Base-by-base conservation (phyloP, 495 filamentous ascomycete species). In the Hypoxylon intermedium region DNA sequence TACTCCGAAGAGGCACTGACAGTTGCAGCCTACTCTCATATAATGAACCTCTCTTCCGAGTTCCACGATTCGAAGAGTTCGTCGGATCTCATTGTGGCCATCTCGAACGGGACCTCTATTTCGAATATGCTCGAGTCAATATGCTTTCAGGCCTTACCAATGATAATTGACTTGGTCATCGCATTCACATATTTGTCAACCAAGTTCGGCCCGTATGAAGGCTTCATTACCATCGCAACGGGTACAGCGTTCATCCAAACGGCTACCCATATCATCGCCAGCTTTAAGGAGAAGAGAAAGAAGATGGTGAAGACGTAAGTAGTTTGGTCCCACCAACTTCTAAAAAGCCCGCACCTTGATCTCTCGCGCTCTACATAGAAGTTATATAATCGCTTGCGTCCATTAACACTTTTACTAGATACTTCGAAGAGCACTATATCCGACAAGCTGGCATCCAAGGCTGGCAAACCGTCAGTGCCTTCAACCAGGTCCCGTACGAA, bases 31-130 rank as follows among this genome's bases (percentile, higher is more conserved):
- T 92, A 90, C 67, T 82, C 85, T 37, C 89, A 93, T 58, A 79
- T 93, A 19, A 89, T 93, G 83, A 82, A 79, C 46, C 79, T 94
- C 19, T 91, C 88, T 0, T 87, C 86, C 56, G 89, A 93, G 63
- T 93, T 92, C 56, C 89, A 94, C 67, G 87, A 86, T 55, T 81
- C 81, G 46, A 92, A 91, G 74, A 83, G 83, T 50, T 87, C 85
- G 3, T 89, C 85, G 5, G 87, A 92, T 63, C 77, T 93, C 28
- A 84, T 83, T 58, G 79, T 84, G 60, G 83, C 89, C 2, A 83
- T 93, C 23, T 77, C 78, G 23, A 85, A 87, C 59, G 90, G 87
- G 5, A 71, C 78, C 21, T 82, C 83, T 31, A 76, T 93, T 11
- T 82, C 81, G 33, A 78, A 81, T 55, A 76, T 92, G 44, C 74